Evolutionary conservation across 495 filamentous ascomycete species (phyloP), one percentile per base, ranked within the genome.

Genomic region (Entonaema liquescens): DNA sequence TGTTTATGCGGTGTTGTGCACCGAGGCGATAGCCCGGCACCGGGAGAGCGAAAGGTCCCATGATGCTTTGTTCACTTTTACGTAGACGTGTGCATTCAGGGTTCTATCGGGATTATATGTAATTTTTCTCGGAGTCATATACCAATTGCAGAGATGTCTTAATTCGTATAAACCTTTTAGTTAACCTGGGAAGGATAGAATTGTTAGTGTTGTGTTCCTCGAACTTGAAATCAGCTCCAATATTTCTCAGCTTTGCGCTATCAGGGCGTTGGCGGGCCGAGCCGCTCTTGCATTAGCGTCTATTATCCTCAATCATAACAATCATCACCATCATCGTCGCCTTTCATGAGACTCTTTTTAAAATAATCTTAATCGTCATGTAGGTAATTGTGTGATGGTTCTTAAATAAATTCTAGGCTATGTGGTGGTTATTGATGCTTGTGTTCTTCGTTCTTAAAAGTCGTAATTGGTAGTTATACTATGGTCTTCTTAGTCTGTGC

Each of bases 21-120:
- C 75, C 70, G 5, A 75, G 23, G 54, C 68, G 73, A 44, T 77
- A 65, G n/a, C 25, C 55, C 9, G 75, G 67, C 15, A 77, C 53
- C 5, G 75, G 64, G 54, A 77, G 65, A 6, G 75, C 68, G 53
- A 75, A 77, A 17, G 73, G 68, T 1, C 35, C 65, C 75, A 77
- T 72, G 29, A 31, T 66, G 9, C 15, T 9, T 25, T 57, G 21
- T 35, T 36, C 13, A 13, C 44, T 58, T 0, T 8, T 3, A 19
- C 33, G 33, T 25, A 12, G 2, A 25, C 9, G 19, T 0, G 49
- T n/a, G 26, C 21, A 36, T 44, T 25, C 3, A 35, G 19, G 19
- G 50, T n/a, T n/a, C n/a, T n/a, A n/a, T n/a, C n/a, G n/a, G n/a
- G n/a, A n/a, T n/a, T n/a, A n/a, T n/a, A n/a, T n/a, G n/a, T n/a